Evolutionary conservation across 805 yeast genomes (phyloP).

Genomic region (Brettanomyces naardenensis): DNA sequence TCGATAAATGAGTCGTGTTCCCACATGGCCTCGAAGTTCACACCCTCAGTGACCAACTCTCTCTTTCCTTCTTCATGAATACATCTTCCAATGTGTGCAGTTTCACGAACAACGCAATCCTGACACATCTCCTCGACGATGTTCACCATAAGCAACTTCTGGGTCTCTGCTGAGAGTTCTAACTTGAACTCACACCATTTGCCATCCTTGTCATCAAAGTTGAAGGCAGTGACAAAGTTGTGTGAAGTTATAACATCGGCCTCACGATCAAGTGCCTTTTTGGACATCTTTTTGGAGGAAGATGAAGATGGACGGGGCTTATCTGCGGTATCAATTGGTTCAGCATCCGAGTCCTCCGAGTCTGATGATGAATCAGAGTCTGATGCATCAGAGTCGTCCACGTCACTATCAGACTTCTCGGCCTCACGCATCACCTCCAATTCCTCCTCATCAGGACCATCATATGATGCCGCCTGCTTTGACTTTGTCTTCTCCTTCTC

Average conservation of each 20-base stretch:
- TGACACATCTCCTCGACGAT: slow-evolving; percentile 89
- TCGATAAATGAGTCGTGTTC: slow-evolving; percentile 89
- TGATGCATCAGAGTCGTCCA: slow-evolving; percentile 29
- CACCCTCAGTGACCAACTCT: slow-evolving; percentile 91
- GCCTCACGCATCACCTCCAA: slow-evolving; percentile 82
- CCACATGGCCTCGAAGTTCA: slow-evolving; percentile 97
- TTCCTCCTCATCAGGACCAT: slow-evolving; percentile 84
- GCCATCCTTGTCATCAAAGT: slow-evolving; percentile 84
- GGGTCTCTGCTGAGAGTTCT: slow-evolving; percentile 76
- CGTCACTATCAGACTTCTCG: slow-evolving; percentile 69
- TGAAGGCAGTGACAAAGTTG: slow-evolving; percentile 66
- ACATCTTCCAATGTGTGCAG: slow-evolving; percentile 88
- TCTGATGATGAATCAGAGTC: slow-evolving; percentile 37
- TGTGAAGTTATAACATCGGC: slow-evolving; percentile 69
- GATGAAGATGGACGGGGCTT: slow-evolving; percentile 8
- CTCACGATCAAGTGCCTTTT: slow-evolving; percentile 77
- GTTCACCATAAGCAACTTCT: slow-evolving; percentile 94
- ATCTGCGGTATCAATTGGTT: slow-evolving; percentile 13
- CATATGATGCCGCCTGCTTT: slow-evolving; percentile 87
- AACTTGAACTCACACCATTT: slow-evolving; percentile 89
- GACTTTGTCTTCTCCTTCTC: slow-evolving; percentile 53
- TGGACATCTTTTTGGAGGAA: slow-evolving; percentile 32
- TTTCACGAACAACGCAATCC: slow-evolving; percentile 85
- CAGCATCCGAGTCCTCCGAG: slow-evolving; percentile 29
- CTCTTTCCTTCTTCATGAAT: slow-evolving; percentile 70